phyloP scores from a whole-genome alignment of 495 filamentous ascomycete genomes.

The Aspergillus olivimuriae region DNA sequence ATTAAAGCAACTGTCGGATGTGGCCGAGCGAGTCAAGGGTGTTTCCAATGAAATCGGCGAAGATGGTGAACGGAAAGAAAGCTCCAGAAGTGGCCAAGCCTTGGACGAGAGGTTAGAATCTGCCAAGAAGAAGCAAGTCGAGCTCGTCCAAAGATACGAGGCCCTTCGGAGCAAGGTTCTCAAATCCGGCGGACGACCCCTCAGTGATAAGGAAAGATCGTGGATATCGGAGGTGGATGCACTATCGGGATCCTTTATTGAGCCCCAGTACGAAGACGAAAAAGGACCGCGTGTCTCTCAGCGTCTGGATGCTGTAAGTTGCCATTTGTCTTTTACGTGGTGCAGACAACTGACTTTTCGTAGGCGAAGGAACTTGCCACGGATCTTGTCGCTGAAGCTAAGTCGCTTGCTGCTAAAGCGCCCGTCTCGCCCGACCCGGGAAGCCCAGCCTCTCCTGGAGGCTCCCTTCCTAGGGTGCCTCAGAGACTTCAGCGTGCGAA shows the following conservation, averaged over 20 bases:
- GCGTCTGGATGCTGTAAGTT: slow-evolving; percentile 35
- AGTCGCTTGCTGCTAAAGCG: slow-evolving; percentile 27
- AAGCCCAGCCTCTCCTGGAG: slow-evolving; percentile 23
- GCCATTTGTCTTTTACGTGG: slow-evolving; percentile 10
- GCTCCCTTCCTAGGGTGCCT: slow-evolving; percentile 47
- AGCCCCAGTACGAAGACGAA: slow-evolving; percentile 17
- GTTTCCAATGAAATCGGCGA: slow-evolving; percentile 58
- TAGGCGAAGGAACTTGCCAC: slow-evolving; percentile 42
- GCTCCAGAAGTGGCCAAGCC: slow-evolving; percentile 39
- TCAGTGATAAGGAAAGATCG: slow-evolving; percentile 67
- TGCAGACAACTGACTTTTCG: slow-evolving; percentile 7
- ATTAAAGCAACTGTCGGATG: slow-evolving; percentile 59
- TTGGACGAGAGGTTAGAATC: slow-evolving; percentile 55
- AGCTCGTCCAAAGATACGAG: slow-evolving; percentile 59
- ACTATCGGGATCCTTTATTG: slow-evolving; percentile 33
- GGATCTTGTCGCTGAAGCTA: slow-evolving; percentile 46
- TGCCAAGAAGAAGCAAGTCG: slow-evolving; percentile 51
- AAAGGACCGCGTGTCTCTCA: slow-evolving; percentile 23
- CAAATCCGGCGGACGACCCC: slow-evolving; percentile 49
- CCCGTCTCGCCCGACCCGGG: slow-evolving; percentile 22
- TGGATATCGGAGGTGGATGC: slow-evolving; percentile 60
- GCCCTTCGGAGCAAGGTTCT: slow-evolving; percentile 53
- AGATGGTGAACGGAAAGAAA: slow-evolving; percentile 33
- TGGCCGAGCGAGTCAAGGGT: slow-evolving; percentile 57
- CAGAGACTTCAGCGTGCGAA: slow-evolving; percentile 61